A percentile compares a stretch with the other conserved stretches of the same genome.
Conservation (phyloP, 2,329 filamentous ascomycete genomes). For the Pseudogymnoascus sp. region DNA sequence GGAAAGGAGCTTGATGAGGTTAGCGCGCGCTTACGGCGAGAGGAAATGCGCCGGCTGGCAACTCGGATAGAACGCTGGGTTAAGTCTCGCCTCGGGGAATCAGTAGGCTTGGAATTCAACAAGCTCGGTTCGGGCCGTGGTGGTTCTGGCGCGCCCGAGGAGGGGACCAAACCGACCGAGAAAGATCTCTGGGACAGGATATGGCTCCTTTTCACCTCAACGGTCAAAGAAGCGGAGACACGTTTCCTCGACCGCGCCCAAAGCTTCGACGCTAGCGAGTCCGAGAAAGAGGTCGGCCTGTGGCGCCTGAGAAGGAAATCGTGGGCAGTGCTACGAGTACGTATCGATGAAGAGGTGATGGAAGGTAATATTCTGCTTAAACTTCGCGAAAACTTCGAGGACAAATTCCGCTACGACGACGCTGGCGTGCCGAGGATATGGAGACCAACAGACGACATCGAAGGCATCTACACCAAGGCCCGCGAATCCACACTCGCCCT, state of each 20-base stretch:
- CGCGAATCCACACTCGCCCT: slow-evolving; percentile 86
- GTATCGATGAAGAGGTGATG: slow-evolving; percentile 96
- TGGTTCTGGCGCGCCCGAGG: slow-evolving; percentile 72
- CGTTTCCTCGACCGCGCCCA: slow-evolving; percentile 82
- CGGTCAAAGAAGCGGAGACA: slow-evolving; percentile 76
- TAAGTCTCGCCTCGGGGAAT: slow-evolving; percentile 76
- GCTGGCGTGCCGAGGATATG: slow-evolving; percentile 91
- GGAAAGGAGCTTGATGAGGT: slow-evolving; percentile 89
- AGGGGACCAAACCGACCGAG: slow-evolving; percentile 68
- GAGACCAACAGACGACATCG: slow-evolving; percentile 94
- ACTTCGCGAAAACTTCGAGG: slow-evolving; percentile 95
- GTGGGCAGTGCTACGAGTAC: slow-evolving; percentile 82
- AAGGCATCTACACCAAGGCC: slow-evolving; percentile 86
- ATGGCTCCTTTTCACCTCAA: slow-evolving; percentile 76
- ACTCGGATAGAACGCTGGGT: slow-evolving; percentile 93
- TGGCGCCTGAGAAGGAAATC: slow-evolving; percentile 92
- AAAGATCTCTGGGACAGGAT: slow-evolving; percentile 94
- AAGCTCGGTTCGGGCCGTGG: slow-evolving; percentile 83
- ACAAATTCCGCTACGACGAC: slow-evolving; percentile 98
- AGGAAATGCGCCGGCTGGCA: slow-evolving; percentile 91
- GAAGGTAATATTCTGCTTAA: slow-evolving; percentile 95
- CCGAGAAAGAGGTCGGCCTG: slow-evolving; percentile 85
- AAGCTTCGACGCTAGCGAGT: slow-evolving; percentile 86
- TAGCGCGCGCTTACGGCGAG: slow-evolving; percentile 75
- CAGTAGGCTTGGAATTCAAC: slow-evolving; percentile 90